phyloP scores from a whole-genome alignment of 2,329 filamentous ascomycete species.

The Huntiella savannae region DNA sequence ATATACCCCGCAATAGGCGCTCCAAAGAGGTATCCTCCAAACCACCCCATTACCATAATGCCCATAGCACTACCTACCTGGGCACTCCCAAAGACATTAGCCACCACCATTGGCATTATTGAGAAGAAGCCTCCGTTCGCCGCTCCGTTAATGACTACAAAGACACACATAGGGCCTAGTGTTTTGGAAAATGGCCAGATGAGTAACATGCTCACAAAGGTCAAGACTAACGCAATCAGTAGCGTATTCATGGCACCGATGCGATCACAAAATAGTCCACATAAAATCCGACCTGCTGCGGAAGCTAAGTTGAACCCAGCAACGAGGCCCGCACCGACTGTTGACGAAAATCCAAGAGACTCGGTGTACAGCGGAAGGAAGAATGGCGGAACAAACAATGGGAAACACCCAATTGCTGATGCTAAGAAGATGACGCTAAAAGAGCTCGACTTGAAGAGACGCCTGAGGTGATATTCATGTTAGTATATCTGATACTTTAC shows the following conservation, averaged over 20 bases:
- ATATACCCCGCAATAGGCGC: slow-evolving; percentile 42
- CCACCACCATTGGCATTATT: slow-evolving; percentile 42
- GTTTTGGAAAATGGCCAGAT: slow-evolving; percentile 41
- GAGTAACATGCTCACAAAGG: slow-evolving; percentile 36
- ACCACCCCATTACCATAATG: slow-evolving; percentile 43
- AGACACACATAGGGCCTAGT: slow-evolving; percentile 32
- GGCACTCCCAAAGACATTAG: slow-evolving; percentile 36
- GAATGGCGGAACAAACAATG: slow-evolving; percentile 41
- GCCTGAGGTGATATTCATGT: slow-evolving; percentile 17
- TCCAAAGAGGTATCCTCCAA: slow-evolving; percentile 40
- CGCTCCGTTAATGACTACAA: slow-evolving; percentile 39
- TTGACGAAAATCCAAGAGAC: slow-evolving; percentile 33
- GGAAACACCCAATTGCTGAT: slow-evolving; percentile 37
- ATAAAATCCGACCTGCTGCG: slow-evolving; percentile 34
- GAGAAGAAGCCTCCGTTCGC: slow-evolving; percentile 46
- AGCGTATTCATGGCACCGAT: slow-evolving; percentile 38
- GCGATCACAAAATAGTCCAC: slow-evolving; percentile 33
- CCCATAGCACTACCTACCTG: slow-evolving; percentile 37
- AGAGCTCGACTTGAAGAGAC: slow-evolving; percentile 30
- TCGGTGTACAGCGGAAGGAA: slow-evolving; percentile 38
- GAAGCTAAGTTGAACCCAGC: slow-evolving; percentile 44
- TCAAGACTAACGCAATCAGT: slow-evolving; percentile 29
- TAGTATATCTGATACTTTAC: neutral
- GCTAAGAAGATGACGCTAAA: slow-evolving; percentile 35
- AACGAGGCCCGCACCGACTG: slow-evolving; percentile 35